Percentiles rank a stretch among this genome's conserved stretches.
Conservation (phyloP, 2,329 filamentous ascomycete species). For the Calonectria pteridis region DNA sequence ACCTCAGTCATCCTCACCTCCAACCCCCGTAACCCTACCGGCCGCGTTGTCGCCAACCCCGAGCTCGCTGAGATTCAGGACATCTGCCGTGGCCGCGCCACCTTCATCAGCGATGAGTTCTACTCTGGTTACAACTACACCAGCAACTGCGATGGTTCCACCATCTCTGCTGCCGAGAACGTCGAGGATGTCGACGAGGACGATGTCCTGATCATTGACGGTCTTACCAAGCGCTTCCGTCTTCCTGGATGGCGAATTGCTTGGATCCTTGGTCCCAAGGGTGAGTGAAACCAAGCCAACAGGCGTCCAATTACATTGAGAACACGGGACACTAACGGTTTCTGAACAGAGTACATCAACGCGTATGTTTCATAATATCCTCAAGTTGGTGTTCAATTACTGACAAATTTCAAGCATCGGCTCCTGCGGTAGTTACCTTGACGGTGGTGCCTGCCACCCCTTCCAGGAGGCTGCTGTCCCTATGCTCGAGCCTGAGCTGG, state of each 20-base stretch:
- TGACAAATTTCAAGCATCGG: slow-evolving; percentile 70
- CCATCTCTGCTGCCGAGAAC: slow-evolving; percentile 90
- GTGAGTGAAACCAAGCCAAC: slow-evolving; percentile 43
- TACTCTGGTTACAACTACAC: slow-evolving; percentile 98
- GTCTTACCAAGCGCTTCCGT: slow-evolving; percentile 95
- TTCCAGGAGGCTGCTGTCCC: slow-evolving; percentile 94
- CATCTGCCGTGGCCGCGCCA: slow-evolving; percentile 89
- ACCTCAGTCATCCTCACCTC: slow-evolving; percentile 92
- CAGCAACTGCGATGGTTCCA: slow-evolving; percentile 88
- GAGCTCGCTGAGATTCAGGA: slow-evolving; percentile 93
- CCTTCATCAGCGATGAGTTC: slow-evolving; percentile 96
- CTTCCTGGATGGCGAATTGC: slow-evolving; percentile 96
- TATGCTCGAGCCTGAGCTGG: slow-evolving; percentile 90
- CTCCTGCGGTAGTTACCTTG: slow-evolving; percentile 92
- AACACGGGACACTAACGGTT: slow-evolving; percentile 26
- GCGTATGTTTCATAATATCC: slow-evolving; percentile 62
- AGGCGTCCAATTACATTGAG: not conserved
- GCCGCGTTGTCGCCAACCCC: slow-evolving; percentile 85
- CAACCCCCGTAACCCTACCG: slow-evolving; percentile 95
- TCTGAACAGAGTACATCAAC: slow-evolving; percentile 81
- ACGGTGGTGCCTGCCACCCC: slow-evolving; percentile 93
- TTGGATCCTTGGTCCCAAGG: slow-evolving; percentile 94
- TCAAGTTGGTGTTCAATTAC: not conserved
- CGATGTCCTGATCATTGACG: slow-evolving; percentile 94
- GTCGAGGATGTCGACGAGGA: slow-evolving; percentile 90